These are phyloP conservation scores for Candida tetrigidarum DNA, from an alignment of 1,139 yeast species.

Conservation along the genomic window DNA sequence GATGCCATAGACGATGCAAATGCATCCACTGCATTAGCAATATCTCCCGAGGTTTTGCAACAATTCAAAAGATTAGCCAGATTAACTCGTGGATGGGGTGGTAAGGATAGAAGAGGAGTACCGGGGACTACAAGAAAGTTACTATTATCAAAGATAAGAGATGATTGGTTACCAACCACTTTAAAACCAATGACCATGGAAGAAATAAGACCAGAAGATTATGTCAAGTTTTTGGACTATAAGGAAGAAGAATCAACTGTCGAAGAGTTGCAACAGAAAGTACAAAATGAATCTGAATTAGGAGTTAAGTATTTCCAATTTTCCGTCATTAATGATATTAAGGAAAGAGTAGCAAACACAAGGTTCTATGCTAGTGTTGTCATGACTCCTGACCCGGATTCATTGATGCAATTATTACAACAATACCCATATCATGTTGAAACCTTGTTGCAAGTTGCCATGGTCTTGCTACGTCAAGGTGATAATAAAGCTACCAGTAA, in stretches of 20 bases:
- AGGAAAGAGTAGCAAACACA: constrained; percentile 54
- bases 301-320: constrained; percentile 63
- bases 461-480: constrained; percentile 77
- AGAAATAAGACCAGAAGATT: constrained; percentile 46
- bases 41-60: constrained; percentile 66
- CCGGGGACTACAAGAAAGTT: constrained; percentile 77
- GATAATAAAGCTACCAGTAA: constrained; percentile 68
- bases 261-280: constrained; percentile 36
- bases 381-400: constrained; percentile 72
- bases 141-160: constrained; percentile 71
- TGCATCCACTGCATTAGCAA: constrained; percentile 58
- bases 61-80: constrained; percentile 66
- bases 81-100: constrained; percentile 81
- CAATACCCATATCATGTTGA: constrained; percentile 76
- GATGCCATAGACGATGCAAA: constrained; percentile 78
- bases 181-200: constrained; percentile 69
- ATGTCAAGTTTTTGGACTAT: constrained; percentile 40
- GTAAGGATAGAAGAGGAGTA: constrained; percentile 69
- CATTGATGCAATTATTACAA: constrained; percentile 58
- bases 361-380: constrained; percentile 71
- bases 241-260: constrained; percentile 45
- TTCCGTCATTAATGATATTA: constrained; percentile 41
- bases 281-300: constrained; percentile 44
- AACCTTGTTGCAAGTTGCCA: constrained; percentile 78
- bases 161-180: constrained; percentile 80